Base-by-base conservation (phyloP, 2,329 filamentous ascomycete genomes). In the Aspergillus costaricaensis region DNA sequence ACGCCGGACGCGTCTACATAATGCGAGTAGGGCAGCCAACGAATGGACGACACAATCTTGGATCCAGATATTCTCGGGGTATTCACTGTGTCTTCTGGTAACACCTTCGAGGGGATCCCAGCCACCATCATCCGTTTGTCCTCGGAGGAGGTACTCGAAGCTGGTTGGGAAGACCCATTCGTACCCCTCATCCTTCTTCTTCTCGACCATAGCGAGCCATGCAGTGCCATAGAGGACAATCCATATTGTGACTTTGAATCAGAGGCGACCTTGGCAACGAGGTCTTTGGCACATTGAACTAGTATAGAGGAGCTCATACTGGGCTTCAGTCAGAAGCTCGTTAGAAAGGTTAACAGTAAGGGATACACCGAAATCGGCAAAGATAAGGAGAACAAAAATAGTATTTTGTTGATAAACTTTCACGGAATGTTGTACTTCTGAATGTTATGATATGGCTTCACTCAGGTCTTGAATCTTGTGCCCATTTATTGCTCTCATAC, bases 91-190 rank as follows among this genome's bases (percentile, higher is more conserved):
- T 2, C 4, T 4, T 4, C 4, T 36, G 10, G 30, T 12, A 14
- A 36, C 30, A 12, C 12, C 10, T 50, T 38, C 30, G 15, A 61
- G 25, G 17, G 39, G 21, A 55, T 57, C 62, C 75, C 74, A 77
- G 15, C 66, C 66, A 6, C 69, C 68, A 14, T 68, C 65, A 39
- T 64, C 58, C 3, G 65, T 60, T 51, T 74, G 74, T 6, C 53
- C 54, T 7, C 66, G 55, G 1, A 76, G 62, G 7, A 76, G 44
- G 49, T 68, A 74, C 3, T 66, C 49, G 58, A 77, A 75, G 44
- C 68, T 68, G 41, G 73, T 68, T 19, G 74, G 74, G 54, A 77
- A 77, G 0, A 75, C 65, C 69, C 73, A 74, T 30, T 38, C 30
- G 5, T 14, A 9, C 7, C 51, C 43, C 1, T 53, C 12, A 8